Conservation (phyloP, 75 land plant genomes). For the Larix kaempferi region DNA sequence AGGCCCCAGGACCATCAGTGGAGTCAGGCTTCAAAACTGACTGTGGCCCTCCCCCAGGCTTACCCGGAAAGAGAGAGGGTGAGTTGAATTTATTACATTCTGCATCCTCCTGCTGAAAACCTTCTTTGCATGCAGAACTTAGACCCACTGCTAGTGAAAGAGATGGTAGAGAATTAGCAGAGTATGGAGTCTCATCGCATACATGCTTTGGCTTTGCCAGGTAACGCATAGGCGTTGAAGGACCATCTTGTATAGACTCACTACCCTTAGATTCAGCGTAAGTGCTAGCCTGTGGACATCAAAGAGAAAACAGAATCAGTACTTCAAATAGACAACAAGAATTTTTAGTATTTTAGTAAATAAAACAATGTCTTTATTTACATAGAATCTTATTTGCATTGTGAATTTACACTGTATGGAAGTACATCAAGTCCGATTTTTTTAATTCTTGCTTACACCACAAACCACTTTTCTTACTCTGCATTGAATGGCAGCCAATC, state of each 20-base stretch:
- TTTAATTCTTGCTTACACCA: too few species aligned
- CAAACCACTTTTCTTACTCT: too few species aligned
- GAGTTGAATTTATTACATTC: background rate
- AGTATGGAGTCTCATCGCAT: background rate
- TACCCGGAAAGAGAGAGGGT: background rate
- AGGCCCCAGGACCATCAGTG: background rate
- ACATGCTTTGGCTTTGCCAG: conserved; percentile 6
- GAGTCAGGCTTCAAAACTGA: background rate
- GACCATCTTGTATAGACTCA: conserved; percentile 3
- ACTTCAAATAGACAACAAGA: too few species aligned
- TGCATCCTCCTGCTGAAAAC: background rate
- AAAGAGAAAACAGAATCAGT: background rate
- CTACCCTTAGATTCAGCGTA: conserved; percentile 1
- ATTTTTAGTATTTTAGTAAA: background rate
- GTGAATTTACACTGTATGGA: too few species aligned
- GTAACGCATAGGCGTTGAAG: conserved; percentile 8
- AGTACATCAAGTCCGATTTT: too few species aligned
- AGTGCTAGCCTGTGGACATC: background rate
- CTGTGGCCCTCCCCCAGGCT: background rate
- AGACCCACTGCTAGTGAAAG: conserved; percentile 5
- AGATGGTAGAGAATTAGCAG: background rate
- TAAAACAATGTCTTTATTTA: background rate
- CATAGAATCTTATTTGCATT: background rate
- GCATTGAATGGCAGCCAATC: too few species aligned
- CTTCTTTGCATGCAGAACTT: background rate